Evolutionary conservation across 1,139 yeast genomes (phyloP).

Genomic region (Entelexis sorbosivorans): DNA sequence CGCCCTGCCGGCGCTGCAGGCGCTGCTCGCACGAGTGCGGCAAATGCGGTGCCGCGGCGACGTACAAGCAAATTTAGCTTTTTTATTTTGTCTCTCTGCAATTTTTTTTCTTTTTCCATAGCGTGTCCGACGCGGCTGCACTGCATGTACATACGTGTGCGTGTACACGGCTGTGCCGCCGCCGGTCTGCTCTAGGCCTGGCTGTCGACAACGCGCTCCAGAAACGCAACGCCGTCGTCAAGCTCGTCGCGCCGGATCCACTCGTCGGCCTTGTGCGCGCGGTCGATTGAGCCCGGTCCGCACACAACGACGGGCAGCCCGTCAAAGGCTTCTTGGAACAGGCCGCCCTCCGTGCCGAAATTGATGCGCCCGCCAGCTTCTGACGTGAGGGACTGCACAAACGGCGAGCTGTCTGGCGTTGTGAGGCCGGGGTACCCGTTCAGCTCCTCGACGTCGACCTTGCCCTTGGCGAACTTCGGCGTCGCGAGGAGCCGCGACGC

Average conservation of each 20-base stretch:
- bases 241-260: conserved; percentile 14
- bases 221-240: conserved; percentile 9
- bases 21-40: too few relatives aligned
- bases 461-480: conserved; percentile 10
- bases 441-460: conserved; percentile 9
- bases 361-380: conserved; percentile 13
- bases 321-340: conserved; percentile 16
- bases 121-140: too few relatives aligned
- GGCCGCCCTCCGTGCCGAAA: conserved; percentile 21
- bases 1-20: neutral
- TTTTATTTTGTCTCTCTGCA: too few relatives aligned
- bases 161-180: too few relatives aligned
- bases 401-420: conserved; percentile 6
- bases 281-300: conserved; percentile 21
- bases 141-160: too few relatives aligned
- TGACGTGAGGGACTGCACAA: conserved; percentile 2
- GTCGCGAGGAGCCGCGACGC: conserved; percentile 8
- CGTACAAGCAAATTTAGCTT: too few relatives aligned
- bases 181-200: neutral
- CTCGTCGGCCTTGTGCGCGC: conserved; percentile 22
- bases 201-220: conserved; percentile 1
- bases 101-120: too few relatives aligned
- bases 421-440: conserved; percentile 18
- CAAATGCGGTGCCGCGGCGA: too few relatives aligned
- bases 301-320: conserved; percentile 19